Base-by-base conservation (phyloP, 1,284 basidiomycete species). In the Ustilago trichophora region DNA sequence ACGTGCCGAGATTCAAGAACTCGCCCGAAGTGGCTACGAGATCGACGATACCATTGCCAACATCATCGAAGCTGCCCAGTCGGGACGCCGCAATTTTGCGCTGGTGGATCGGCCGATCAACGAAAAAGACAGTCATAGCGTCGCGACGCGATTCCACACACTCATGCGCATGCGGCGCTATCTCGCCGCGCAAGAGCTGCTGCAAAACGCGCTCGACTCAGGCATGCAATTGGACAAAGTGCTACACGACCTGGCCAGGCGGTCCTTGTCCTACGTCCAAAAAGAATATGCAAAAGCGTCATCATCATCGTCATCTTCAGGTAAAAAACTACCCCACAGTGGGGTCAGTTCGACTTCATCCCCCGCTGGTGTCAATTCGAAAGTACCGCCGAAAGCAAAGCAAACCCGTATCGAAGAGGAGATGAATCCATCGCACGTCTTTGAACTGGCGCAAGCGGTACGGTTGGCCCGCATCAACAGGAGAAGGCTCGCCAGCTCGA, bases 51-150 rank as follows among this genome's bases (percentile, higher is more conserved):
- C 51, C 13, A 62, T 73, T 31, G 40, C 47, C 29, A 57, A 59
- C 46, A 54, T 73, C 24, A 50, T 73, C 40, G 68, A 71, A 26
- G 63, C 68, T 4, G 68, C 57, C 2, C 48, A 69, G n/a, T 32
- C 4, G 27, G 43, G 1, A 36, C 48, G 4, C 8, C 45, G 18
- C 34, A 45, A n/a, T 56, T 56, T 22, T 13, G 55, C 15, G 52
- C 26, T 64, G n/a, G 35, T 53, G 7, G 59, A 62, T 65, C 21
- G 50, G 31, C 54, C 56, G 11, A 16, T 73, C 6, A 13, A 49
- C n/a, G 21, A 11, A 19, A 13, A 16, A 15, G 51, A 66, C 19
- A 41, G 35, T 12, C 50, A 59, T 19, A 47, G 48, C n/a, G 58
- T 69, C 15, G 49, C 68, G 9, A 62, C 59, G 13, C 46, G 68